Percentiles rank a stretch among this genome's conserved stretches.
Conservation (phyloP, 129 eudicot species). For the Tagetes patula region DNA sequence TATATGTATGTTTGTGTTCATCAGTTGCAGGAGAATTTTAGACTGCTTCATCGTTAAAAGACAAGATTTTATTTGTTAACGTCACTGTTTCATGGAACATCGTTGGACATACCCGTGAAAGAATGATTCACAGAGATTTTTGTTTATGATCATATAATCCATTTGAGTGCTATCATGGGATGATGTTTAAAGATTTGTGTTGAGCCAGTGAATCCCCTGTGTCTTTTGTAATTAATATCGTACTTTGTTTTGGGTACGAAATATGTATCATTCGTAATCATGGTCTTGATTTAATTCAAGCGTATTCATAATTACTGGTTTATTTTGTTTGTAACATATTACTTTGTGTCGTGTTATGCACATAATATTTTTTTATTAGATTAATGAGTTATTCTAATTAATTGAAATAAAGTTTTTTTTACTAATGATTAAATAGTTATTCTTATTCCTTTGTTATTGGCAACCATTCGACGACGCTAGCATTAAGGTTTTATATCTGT, state of each 20-base stretch:
- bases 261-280: background rate
- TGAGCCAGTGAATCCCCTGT: background rate
- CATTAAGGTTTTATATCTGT: background rate
- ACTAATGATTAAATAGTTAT: background rate
- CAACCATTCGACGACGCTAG: too few relatives aligned
- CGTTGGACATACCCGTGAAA: background rate
- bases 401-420: background rate
- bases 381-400: background rate
- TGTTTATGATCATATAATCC: background rate
- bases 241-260: background rate
- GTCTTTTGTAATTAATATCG: background rate
- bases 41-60: slow-evolving; percentile 1
- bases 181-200: background rate
- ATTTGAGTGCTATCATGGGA: background rate
- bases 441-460: background rate
- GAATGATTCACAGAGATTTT: background rate
- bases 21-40: slow-evolving; percentile 26
- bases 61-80: background rate
- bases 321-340: background rate
- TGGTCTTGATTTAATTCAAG: slow-evolving; percentile 7
- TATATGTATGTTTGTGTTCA: slow-evolving; percentile 3
- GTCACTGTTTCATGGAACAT: background rate
- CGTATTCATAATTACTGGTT: background rate
- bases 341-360: background rate
- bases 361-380: slow-evolving; percentile 4